Evolutionary conservation across 116 monocot species (phyloP).

Genomic region (Dioscorea cayenensis): DNA sequence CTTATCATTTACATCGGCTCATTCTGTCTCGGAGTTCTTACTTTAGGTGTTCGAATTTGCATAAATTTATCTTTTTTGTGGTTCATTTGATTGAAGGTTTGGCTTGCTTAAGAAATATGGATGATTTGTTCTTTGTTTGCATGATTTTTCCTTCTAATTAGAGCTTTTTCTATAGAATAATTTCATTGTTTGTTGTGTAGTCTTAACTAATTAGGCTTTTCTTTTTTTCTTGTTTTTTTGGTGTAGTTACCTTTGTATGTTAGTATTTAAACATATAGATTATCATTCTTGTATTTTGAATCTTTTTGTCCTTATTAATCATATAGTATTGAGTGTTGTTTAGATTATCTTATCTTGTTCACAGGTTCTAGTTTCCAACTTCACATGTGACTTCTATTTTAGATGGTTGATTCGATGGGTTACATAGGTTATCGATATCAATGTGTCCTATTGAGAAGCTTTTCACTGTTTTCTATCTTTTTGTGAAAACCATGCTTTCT

Average conservation of each 20-base stretch:
- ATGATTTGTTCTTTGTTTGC: neutral
- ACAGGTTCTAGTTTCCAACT: neutral
- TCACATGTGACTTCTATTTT: neutral
- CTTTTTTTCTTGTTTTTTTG: no score
- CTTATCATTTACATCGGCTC: slow-evolving; percentile 86
- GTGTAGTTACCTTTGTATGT: no score
- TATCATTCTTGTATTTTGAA: no score
- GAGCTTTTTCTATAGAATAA: no score
- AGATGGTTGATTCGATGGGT: neutral
- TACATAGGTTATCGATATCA: no score
- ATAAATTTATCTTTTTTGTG: neutral
- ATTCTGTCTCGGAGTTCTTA: slow-evolving; percentile 94
- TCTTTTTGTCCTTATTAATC: neutral
- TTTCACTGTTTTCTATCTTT: no score
- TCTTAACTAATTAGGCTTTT: no score
- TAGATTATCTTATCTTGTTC: neutral
- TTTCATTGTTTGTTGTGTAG: no score
- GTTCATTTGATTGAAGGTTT: neutral
- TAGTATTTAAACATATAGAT: no score
- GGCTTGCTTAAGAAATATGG: neutral
- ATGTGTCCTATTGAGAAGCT: no score
- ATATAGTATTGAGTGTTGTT: neutral
- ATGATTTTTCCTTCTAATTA: neutral
- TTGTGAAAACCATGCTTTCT: neutral
- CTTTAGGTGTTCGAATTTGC: slow-evolving; percentile 47